phyloP scores from a whole-genome alignment of 2,329 filamentous ascomycete species.

The Xylaria sp. region DNA sequence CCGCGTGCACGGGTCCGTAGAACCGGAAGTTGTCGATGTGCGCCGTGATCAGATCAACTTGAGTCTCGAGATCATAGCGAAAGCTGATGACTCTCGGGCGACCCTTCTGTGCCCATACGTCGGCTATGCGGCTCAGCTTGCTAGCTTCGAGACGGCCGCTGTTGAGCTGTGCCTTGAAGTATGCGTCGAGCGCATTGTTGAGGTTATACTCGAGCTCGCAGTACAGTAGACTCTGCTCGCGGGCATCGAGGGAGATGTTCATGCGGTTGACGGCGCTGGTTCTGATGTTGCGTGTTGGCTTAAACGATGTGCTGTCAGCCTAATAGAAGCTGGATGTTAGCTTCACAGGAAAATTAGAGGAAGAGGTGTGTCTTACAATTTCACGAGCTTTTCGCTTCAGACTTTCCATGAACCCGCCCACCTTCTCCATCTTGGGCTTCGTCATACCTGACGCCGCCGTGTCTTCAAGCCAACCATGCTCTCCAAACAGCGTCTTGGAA shows the following conservation, averaged over 20 bases:
- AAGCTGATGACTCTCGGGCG: slow-evolving; percentile 66
- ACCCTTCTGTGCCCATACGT: slow-evolving; percentile 63
- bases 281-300: slow-evolving; percentile 21
- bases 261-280: slow-evolving; percentile 27
- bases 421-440: slow-evolving; percentile 41
- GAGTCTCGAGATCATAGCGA: slow-evolving; percentile 69
- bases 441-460: slow-evolving; percentile 39
- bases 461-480: slow-evolving; percentile 67
- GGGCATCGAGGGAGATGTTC: slow-evolving; percentile 61
- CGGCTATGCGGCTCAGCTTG: slow-evolving; percentile 62
- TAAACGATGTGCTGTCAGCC: slow-evolving; percentile 32
- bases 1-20: slow-evolving; percentile 58
- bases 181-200: slow-evolving; percentile 61
- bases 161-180: slow-evolving; percentile 63
- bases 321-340: slow-evolving; percentile 33
- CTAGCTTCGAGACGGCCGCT: slow-evolving; percentile 64
- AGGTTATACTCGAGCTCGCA: slow-evolving; percentile 68
- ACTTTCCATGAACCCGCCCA: slow-evolving; percentile 40
- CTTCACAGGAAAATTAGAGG: slow-evolving; percentile 1
- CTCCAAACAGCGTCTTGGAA: slow-evolving; percentile 63
- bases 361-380: slow-evolving; percentile 54
- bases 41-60: slow-evolving; percentile 63
- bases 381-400: slow-evolving; percentile 62
- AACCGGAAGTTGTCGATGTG: slow-evolving; percentile 66
- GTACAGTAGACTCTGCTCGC: slow-evolving; percentile 68